Conservation (phyloP, 495 filamentous ascomycete genomes). For the Tuber indicum region DNA sequence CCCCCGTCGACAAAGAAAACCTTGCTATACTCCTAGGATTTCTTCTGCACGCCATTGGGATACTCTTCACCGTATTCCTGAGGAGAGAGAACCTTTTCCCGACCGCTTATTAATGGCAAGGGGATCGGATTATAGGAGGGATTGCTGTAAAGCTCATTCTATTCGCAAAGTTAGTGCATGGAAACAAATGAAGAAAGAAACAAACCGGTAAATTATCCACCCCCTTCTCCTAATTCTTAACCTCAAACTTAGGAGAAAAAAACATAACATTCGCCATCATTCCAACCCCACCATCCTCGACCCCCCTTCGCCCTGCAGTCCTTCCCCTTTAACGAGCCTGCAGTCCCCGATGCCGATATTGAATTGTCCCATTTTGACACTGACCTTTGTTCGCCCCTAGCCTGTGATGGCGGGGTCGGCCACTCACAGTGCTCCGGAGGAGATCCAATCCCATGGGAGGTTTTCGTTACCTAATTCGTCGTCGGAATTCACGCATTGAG, state of each 20-base stretch:
- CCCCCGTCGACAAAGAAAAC: constrained; percentile 83
- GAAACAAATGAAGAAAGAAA: constrained; percentile 10
- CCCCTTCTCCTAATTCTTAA: constrained; percentile 73
- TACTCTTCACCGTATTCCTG: constrained; percentile 59
- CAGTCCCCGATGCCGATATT: constrained; percentile 74
- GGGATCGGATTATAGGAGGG: constrained; percentile 76
- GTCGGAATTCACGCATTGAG: constrained; percentile 80
- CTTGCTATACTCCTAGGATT: constrained; percentile 72
- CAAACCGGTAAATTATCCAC: constrained; percentile 65
- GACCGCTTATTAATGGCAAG: constrained; percentile 80
- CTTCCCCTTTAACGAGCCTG: constrained; percentile 76
- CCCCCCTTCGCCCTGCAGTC: constrained; percentile 61
- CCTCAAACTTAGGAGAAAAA: constrained; percentile 86
- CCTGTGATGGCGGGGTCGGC: constrained; percentile 36
- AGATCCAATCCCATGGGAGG: constrained; percentile 90
- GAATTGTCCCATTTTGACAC: constrained; percentile 76
- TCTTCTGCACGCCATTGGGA: constrained; percentile 68
- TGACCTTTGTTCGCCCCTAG: constrained; percentile 56
- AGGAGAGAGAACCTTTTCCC: constrained; percentile 69
- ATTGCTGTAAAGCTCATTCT: constrained; percentile 91
- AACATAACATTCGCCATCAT: constrained; percentile 61
- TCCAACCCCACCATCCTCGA: constrained; percentile 51
- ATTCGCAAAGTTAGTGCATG: constrained; percentile 14
- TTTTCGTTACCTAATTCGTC: constrained; percentile 83
- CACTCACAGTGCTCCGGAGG: constrained; percentile 42